These are phyloP conservation scores for Oryza brachyantha DNA, from an alignment of 176 grass and related monocot genomes.

Conservation along the genomic window DNA sequence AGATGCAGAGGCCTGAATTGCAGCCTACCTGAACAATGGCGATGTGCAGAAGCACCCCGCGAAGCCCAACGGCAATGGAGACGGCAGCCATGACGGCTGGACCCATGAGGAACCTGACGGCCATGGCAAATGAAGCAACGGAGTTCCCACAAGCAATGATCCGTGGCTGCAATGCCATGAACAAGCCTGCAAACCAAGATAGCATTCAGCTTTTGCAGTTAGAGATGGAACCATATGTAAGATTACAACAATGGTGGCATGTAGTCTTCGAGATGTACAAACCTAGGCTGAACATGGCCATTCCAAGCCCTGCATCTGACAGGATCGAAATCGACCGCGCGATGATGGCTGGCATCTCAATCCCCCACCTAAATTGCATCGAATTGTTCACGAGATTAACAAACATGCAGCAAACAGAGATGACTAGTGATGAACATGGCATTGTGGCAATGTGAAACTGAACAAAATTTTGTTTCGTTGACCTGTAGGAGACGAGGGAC, in stretches of 20 bases:
- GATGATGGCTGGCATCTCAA: constrained; percentile 87
- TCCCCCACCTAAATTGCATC: constrained; percentile 47
- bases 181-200: constrained; percentile 51
- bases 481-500: constrained; percentile 94
- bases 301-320: constrained; percentile 86
- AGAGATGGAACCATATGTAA: not conserved
- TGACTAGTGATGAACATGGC: not conserved
- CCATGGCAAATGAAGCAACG: constrained; percentile 69
- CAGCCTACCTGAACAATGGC: constrained; percentile 72
- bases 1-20: not conserved
- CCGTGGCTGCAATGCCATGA: constrained; percentile 88
- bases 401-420: not conserved
- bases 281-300: constrained; percentile 99
- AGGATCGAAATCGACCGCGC: constrained; percentile 76
- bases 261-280: not conserved
- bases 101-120: constrained; percentile 70
- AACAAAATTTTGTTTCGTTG: not conserved
- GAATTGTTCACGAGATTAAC: not conserved
- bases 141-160: constrained; percentile 85
- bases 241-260: not conserved
- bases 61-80: constrained; percentile 55
- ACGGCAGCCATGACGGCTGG: constrained; percentile 68
- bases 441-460: not conserved
- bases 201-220: not conserved
- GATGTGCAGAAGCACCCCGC: constrained; percentile 74